phyloP scores from a whole-genome alignment of 2,329 filamentous ascomycete species.

The Sporothrix inflata region DNA sequence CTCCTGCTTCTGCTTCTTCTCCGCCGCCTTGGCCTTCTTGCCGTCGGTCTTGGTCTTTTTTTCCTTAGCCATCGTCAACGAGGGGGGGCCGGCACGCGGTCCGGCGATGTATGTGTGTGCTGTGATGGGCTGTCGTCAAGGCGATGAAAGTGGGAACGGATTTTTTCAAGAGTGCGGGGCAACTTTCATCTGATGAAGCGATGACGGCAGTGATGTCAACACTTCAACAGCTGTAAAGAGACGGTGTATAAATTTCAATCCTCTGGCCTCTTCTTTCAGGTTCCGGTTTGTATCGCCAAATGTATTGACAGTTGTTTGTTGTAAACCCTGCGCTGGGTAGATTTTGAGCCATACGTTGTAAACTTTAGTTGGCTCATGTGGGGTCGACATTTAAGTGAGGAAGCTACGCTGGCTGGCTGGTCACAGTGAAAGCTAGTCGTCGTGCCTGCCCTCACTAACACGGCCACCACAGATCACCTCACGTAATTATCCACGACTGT shows the following conservation, averaged over 20 bases:
- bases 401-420: not conserved
- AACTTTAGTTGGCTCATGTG: not conserved
- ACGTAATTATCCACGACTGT: too few relatives aligned
- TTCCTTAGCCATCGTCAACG: conserved; percentile 48
- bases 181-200: not conserved
- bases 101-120: not conserved
- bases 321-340: not conserved
- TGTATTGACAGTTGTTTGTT: too few relatives aligned
- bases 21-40: conserved; percentile 56
- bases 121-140: not conserved
- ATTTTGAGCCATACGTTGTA: not conserved
- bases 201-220: not conserved
- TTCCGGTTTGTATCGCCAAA: too few relatives aligned
- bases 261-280: not conserved
- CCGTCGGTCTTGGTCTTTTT: conserved; percentile 49
- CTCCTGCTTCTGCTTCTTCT: conserved; percentile 77
- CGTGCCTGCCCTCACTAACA: conserved; percentile 6
- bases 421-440: not conserved
- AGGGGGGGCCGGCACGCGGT: not conserved
- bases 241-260: too few relatives aligned
- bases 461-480: too few relatives aligned
- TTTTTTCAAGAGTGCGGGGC: conserved; percentile 23
- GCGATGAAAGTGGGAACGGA: not conserved
- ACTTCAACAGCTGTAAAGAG: not conserved
- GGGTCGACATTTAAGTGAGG: not conserved